Evolutionary conservation across 2,329 filamentous ascomycete genomes (phyloP).

Genomic region (Cladophialophora exuberans): DNA sequence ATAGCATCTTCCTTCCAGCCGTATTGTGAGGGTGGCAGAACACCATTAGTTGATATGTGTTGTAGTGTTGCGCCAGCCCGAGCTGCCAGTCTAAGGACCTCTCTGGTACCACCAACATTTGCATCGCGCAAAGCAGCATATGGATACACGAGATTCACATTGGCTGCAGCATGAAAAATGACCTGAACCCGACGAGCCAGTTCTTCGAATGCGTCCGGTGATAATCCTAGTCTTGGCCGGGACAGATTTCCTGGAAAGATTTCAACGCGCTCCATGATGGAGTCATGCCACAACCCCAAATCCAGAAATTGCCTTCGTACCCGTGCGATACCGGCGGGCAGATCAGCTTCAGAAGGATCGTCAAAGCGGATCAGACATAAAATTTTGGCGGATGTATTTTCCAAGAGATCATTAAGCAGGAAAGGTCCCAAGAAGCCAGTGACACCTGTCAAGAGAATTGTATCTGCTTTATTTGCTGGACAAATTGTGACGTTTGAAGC

Average conservation of each 20-base stretch:
- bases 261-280: constrained; percentile 76
- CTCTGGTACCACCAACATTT: constrained; percentile 78
- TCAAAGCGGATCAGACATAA: constrained; percentile 74
- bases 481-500: constrained; percentile 58
- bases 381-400: constrained; percentile 69
- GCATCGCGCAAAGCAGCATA: constrained; percentile 72
- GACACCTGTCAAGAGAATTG: constrained; percentile 72
- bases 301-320: constrained; percentile 78
- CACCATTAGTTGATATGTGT: constrained; percentile 79
- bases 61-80: constrained; percentile 72
- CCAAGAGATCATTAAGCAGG: constrained; percentile 68
- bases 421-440: constrained; percentile 79
- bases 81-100: constrained; percentile 72
- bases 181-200: constrained; percentile 69
- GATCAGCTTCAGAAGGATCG: constrained; percentile 66
- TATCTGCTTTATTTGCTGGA: constrained; percentile 66
- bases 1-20: constrained; percentile 74
- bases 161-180: constrained; percentile 76
- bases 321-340: constrained; percentile 69
- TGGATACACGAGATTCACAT: constrained; percentile 79
- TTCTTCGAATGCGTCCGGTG: constrained; percentile 66
- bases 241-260: constrained; percentile 75
- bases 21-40: constrained; percentile 69
- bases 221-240: constrained; percentile 68
- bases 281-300: constrained; percentile 75